Evolutionary conservation across 2,329 filamentous ascomycete species (phyloP), one percentile per base, ranked within the genome.

Genomic region (Gaeumannomyces tritici): DNA sequence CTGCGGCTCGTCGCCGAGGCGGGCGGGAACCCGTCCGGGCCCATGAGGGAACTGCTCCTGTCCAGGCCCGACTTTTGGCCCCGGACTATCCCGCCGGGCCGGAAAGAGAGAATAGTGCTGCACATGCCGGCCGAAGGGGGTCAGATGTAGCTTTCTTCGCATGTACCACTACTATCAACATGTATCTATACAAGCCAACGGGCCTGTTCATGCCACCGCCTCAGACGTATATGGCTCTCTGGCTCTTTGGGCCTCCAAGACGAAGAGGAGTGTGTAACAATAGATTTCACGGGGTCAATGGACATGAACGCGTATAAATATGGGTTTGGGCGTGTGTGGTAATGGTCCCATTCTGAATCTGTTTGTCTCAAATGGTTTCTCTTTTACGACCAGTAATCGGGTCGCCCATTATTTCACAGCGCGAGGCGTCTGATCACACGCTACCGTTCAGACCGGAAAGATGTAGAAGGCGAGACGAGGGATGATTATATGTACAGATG

Each of bases 1-100:
- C 67, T 85, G 58, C 69, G 72, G n/a, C 69, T 77, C 68, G 79
- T 80, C 26, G 57, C 57, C 57, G 57, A 35, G 12, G 57, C 31
- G 21, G n/a, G 57, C 15, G 7, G 26, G 57, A 26, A 31, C 8
- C 24, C 57, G 9, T 3, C 26, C 9, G 35, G 57, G 61, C 72
- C 71, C 63, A 77, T 72, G 72, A 73, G 74, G 47, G 72, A 75
- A 60, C 55, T 62, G 33, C 63, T 69, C 42, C 63, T 63, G 7
- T 57, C 24, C 13, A 62, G 63, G 59, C 66, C 66, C 3, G 62
- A 65, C 7, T 57, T 57, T 15, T 69, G 67, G 67, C 64, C 65
- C 42, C 6, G 18, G 4, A 7, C 3, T n/a, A 21, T n/a, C 3
- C 18, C 18, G 11, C 1, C 6, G 5, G 4, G 21, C 42, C 42